Evolutionary conservation across 2,329 filamentous ascomycete species (phyloP), one percentile per base, ranked within the genome.

Genomic region (Cytospora paraplurivora): DNA sequence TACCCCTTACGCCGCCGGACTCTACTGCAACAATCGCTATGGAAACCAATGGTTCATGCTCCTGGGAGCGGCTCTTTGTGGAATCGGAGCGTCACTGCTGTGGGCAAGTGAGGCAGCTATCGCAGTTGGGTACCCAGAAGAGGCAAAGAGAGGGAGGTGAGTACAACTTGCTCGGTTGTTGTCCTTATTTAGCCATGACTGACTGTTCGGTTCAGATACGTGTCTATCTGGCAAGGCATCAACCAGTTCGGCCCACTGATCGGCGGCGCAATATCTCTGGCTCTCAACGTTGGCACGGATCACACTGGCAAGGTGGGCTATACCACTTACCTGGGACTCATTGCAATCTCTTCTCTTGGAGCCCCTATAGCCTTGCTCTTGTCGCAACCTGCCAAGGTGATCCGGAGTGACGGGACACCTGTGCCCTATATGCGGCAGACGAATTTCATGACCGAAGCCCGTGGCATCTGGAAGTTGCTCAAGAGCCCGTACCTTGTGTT

Each of bases 21-120:
- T 89, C 0, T 89, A 89, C 72, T 81, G 79, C 58, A 88, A 89
- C 73, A 89, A 89, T 69, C 79, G 85, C 1, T 88, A 79, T 68
- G 83, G 84, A 1, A 84, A 77, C 1, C 81, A 83, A 62, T 90
- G 87, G 87, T 80, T 89, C 44, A 81, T 88, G 15, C 77, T 88
- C 7, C 76, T 90, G 37, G 87, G 86, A 2, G 85, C 84, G 11
- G 85, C 84, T 0, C 76, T 85, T 1, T 89, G 85, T 70, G 87
- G 87, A 19, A 76, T 88, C 21, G 84, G 82, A 0, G 87, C 87
- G 0, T 87, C 87, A 0, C 78, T 89, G 2, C 89, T 89, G 74
- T 90, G 88, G 88, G 84, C 84, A 74, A 84, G 85, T 0, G 88
- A 90, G 75, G 86, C 84, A 1, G 87, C 88, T 0, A 87, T 90